Percentiles rank a stretch among this genome's conserved stretches.
Evolutionary conservation across 1,139 yeast genomes (phyloP).

Genomic region (Debaryomyces singareniensis): DNA sequence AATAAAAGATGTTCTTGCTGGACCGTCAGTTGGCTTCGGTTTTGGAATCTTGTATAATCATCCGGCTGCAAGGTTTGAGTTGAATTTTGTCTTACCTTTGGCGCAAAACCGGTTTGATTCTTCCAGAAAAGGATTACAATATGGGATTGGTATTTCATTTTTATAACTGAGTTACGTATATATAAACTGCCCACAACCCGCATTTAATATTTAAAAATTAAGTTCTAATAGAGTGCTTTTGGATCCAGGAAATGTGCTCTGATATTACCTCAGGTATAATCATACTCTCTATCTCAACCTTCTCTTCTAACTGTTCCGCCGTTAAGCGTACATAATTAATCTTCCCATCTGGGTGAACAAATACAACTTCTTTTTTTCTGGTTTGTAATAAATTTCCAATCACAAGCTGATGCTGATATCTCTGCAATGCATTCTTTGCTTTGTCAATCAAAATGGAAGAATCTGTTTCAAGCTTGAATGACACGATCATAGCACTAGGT

Average conservation of each 20-base stretch:
- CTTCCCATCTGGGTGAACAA: slow-evolving; percentile 53
- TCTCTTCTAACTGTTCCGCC: slow-evolving; percentile 28
- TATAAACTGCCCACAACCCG: slow-evolving; percentile 24
- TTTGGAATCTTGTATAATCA: slow-evolving; percentile 76
- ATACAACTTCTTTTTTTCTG: slow-evolving; percentile 80
- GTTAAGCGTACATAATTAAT: slow-evolving; percentile 49
- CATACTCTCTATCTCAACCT: slow-evolving; percentile 62
- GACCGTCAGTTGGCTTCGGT: slow-evolving; percentile 56
- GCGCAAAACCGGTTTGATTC: slow-evolving; percentile 59
- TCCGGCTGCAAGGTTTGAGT: slow-evolving; percentile 86
- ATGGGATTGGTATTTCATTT: slow-evolving; percentile 86
- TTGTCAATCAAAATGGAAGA: slow-evolving; percentile 60
- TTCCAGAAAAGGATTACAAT: slow-evolving; percentile 80
- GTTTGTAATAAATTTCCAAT: slow-evolving; percentile 91
- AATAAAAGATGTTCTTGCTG: slow-evolving; percentile 19
- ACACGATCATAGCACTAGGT: slow-evolving; percentile 88
- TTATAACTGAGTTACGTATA: no score
- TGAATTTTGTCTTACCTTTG: slow-evolving; percentile 79
- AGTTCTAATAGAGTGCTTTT: slow-evolving; percentile 4
- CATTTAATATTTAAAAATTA: slow-evolving; percentile 19
- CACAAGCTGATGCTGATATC: slow-evolving; percentile 90
- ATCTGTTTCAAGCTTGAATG: slow-evolving; percentile 94
- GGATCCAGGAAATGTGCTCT: slow-evolving; percentile 59
- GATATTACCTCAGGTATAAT: slow-evolving; percentile 72
- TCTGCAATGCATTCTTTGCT: slow-evolving; percentile 68